phyloP scores from a whole-genome alignment of 2,329 filamentous ascomycete species.

The Fusarium compactum region DNA sequence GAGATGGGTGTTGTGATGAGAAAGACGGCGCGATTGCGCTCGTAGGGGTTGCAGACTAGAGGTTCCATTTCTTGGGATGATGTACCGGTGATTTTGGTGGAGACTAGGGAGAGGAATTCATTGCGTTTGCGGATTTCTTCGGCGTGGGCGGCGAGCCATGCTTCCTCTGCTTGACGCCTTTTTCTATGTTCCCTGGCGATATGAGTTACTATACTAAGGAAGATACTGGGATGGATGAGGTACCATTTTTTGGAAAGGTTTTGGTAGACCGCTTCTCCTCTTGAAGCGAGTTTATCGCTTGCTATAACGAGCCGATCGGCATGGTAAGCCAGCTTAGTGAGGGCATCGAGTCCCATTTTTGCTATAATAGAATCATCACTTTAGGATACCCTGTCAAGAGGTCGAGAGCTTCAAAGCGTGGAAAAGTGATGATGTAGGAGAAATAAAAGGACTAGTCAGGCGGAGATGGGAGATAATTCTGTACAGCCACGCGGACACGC shows the following conservation, averaged over 20 bases:
- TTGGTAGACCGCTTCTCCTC: slow-evolving; percentile 34
- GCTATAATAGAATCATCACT: slow-evolving; percentile 18
- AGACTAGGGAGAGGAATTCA: slow-evolving; percentile 33
- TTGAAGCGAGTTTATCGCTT: slow-evolving; percentile 12
- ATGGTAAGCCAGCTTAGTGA: slow-evolving; percentile 23
- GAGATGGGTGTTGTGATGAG: slow-evolving; percentile 42
- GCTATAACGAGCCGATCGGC: neutral
- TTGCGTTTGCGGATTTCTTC: slow-evolving; percentile 40
- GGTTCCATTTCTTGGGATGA: slow-evolving; percentile 40
- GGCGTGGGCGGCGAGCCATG: slow-evolving; percentile 8
- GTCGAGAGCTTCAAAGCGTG: neutral
- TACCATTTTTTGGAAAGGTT: slow-evolving; percentile 40
- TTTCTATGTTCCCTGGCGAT: slow-evolving; percentile 28
- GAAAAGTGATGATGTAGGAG: neutral
- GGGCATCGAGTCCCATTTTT: slow-evolving; percentile 38
- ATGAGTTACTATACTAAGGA: neutral
- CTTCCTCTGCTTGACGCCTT: slow-evolving; percentile 1
- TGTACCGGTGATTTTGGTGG: slow-evolving; percentile 37
- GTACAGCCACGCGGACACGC: slow-evolving; percentile 38
- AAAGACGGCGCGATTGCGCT: slow-evolving; percentile 40
- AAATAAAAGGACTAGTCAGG: slow-evolving; percentile 11
- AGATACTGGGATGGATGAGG: no score
- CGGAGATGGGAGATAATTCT: neutral
- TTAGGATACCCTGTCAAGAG: neutral
- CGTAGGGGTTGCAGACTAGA: slow-evolving; percentile 28